Evolutionary conservation across 1,284 basidiomycete genomes (phyloP), one percentile per base, ranked within the genome.

Genomic region (Cutaneotrichosporon dermatis): DNA sequence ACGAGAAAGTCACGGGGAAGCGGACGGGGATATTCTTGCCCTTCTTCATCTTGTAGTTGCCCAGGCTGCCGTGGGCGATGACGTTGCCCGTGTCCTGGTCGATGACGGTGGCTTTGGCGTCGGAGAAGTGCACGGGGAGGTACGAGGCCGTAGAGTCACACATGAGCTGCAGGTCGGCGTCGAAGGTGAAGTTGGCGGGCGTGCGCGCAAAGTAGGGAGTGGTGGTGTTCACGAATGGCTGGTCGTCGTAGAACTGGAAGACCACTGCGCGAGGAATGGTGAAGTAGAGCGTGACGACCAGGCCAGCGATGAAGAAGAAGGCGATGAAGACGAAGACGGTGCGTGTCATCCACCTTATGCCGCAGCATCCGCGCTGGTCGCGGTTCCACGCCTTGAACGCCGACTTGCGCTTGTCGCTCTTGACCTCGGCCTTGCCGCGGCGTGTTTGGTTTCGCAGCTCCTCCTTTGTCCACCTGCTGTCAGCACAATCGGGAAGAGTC

Each of bases 171-270:
- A 89, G 84, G 51, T 83, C 79, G 1, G 86, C 89, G 2, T 87
- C 82, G 80, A 93, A 94, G 16, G 87, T 85, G 76, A 92, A 94
- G 76, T 93, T 93, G 52, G 91, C 85, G 0, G 90, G 90, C 0
- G 80, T 72, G 54, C 88, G 84, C 45, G 82, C 85, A 79, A 92
- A 91, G 56, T 45, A 51, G 7, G 45, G 15, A 15, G 77, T 72
- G 49, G 76, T 64, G 0, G 82, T 84, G 1, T 85, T 82, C 54
- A 82, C 84, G 42, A 93, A 81, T 0, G 90, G 89, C 4, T 77
- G 72, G 5, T 75, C 64, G 13, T 76, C 75, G 72, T 86, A 85
- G 73, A 90, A 85, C 12, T 80, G 76, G 70, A 92, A 85, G 42
- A 72, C 70, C 0, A 91, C 90, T 1, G 89, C 88, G 55, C 91